Base-by-base conservation (phyloP, 2,329 filamentous ascomycete genomes). In the Claviceps sp. region DNA sequence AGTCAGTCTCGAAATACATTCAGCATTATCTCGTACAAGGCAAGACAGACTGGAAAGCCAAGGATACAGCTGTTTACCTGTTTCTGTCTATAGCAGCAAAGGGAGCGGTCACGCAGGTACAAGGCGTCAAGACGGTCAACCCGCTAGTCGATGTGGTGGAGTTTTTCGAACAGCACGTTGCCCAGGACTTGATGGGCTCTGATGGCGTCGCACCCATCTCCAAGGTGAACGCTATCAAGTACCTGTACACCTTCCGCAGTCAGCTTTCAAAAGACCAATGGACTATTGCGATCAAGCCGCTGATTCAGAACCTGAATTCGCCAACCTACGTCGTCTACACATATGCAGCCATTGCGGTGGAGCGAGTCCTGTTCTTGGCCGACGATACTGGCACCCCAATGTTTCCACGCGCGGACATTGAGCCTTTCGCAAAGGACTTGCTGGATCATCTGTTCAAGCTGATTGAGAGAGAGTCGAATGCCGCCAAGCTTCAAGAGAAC, bases 221-320 rank as follows among this genome's bases (percentile, higher is more conserved):
- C 60, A 95, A 95, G 72, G 91, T 98, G 16, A 93, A 97, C 67
- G 91, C 91, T 18, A 95, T 98, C 75, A 98, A 97, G 68, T 98
- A 90, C 65, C 78, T 98, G 41, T 95, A 98, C 74, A 88, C 86
- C 45, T 98, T 98, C 81, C 85, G 93, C 61, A 95, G 89, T 65
- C 89, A 96, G 63, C 77, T 98, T 55, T 91, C 88, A 18, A 88
- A 88, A 65, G 84, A 90, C 37, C 87, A 96, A 66, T 97, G 93
- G 89, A 85, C 86, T 61, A 82, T 84, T 53, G 90, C 90, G 1
- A 88, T 98, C 63, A 85, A 88, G 13, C 82, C 95, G 18, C 76
- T 98, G 43, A 89, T 97, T 50, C 88, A 93, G 63, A 94, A 96
- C 64, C 75, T 98, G 58, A 88, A 82, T 55, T 94, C 89, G 2